Conservation (phyloP, 108 stramenopile genomes). For the Asterionellopsis glacialis region DNA sequence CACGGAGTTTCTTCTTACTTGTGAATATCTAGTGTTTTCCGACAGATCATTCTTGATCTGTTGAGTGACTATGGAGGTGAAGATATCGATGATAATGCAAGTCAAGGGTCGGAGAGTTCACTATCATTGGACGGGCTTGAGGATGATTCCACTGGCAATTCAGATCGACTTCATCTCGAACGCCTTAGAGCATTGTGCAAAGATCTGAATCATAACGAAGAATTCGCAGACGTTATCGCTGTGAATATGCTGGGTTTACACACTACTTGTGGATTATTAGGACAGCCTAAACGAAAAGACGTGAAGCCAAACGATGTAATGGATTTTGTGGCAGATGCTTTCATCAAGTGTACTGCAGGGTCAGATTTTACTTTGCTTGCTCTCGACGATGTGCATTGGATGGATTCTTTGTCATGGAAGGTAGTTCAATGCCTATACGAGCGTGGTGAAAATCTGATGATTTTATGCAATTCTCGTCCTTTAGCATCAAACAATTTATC, state of each 20-base stretch:
- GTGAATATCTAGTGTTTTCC: too few relatives aligned
- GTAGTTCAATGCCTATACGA: slow-evolving; percentile 51
- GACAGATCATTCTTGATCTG: too few relatives aligned
- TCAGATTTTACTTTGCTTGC: slow-evolving; percentile 36
- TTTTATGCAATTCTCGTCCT: slow-evolving; percentile 40
- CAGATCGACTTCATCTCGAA: too few relatives aligned
- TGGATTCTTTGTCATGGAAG: slow-evolving; percentile 64
- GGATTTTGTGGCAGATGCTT: slow-evolving; percentile 52
- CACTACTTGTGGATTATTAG: too few relatives aligned
- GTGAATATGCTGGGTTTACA: slow-evolving; percentile 12
- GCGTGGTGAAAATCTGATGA: slow-evolving; percentile 39
- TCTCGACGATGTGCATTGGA: slow-evolving; percentile 63
- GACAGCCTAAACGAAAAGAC: too few relatives aligned
- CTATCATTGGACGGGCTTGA: too few relatives aligned
- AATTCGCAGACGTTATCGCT: slow-evolving; percentile 55
- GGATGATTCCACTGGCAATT: too few relatives aligned
- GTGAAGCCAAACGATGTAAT: slow-evolving; percentile 41
- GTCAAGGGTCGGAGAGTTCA: too few relatives aligned
- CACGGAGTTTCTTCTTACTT: too few relatives aligned
- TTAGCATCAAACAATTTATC: too few relatives aligned
- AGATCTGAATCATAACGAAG: slow-evolving; percentile 52
- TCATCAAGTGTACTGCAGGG: slow-evolving; percentile 44
- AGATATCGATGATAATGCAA: too few relatives aligned
- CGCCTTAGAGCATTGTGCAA: slow-evolving; percentile 22
- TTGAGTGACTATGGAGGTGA: too few relatives aligned